Evolutionary conservation across 2,329 filamentous ascomycete genomes (phyloP).

Genomic region (Phyllosticta citriasiana): DNA sequence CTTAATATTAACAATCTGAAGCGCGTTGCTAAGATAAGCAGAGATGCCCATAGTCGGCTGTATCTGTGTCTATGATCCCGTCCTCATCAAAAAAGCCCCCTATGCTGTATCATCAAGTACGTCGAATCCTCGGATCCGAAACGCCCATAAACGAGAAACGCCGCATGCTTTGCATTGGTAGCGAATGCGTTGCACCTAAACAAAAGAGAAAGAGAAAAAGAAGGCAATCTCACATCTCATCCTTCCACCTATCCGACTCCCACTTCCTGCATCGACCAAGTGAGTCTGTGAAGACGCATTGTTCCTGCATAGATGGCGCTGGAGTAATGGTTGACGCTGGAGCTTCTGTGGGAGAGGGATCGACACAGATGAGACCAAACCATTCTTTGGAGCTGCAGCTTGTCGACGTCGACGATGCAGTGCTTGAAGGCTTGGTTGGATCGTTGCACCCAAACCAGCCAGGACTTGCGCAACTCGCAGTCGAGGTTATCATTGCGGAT

Average conservation of each 20-base stretch:
- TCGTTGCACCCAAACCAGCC: slow-evolving; percentile 43
- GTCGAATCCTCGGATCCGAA: background rate
- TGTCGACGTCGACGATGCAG: slow-evolving; percentile 14
- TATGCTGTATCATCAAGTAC: background rate
- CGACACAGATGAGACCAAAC: slow-evolving; percentile 12
- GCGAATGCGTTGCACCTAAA: background rate
- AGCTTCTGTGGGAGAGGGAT: slow-evolving; percentile 9
- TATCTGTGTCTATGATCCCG: background rate
- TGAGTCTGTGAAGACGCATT: slow-evolving; percentile 1
- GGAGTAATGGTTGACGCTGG: background rate
- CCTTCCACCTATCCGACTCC: background rate
- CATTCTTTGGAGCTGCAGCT: slow-evolving; percentile 15
- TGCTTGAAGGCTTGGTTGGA: slow-evolving; percentile 25
- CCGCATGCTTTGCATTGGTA: background rate
- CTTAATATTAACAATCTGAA: background rate
- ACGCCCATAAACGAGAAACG: background rate
- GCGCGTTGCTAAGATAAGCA: background rate
- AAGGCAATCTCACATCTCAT: slow-evolving; percentile 1
- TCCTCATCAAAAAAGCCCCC: background rate
- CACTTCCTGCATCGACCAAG: slow-evolving; percentile 5
- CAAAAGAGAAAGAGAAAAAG: background rate
- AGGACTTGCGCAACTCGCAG: slow-evolving; percentile 28
- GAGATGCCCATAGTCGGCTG: background rate
- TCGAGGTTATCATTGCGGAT: slow-evolving; percentile 16
- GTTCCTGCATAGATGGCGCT: background rate